A percentile compares a stretch with the other conserved stretches of the same genome.
phyloP scores from a whole-genome alignment of 805 yeast species.

The Zygoascus flipseniorum region DNA sequence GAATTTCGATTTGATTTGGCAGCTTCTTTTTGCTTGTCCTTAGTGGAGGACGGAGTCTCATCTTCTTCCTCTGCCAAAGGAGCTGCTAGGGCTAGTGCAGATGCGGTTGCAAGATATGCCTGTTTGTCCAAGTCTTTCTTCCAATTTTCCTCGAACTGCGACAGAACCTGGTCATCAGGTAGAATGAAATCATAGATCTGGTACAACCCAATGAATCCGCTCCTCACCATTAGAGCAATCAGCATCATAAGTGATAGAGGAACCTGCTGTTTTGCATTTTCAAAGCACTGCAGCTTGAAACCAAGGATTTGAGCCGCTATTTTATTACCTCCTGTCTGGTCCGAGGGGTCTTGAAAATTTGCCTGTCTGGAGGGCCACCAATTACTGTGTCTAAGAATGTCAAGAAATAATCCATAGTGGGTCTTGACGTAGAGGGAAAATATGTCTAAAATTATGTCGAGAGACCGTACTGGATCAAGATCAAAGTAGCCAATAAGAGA shows the following conservation, averaged over 20 bases:
- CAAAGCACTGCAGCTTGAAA: conserved; percentile 30
- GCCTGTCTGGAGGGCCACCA: conserved; percentile 59
- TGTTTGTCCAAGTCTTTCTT: conserved; percentile 44
- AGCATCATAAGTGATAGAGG: conserved; percentile 39
- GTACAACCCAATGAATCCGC: conserved; percentile 57
- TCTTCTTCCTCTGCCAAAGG: conserved; percentile 67
- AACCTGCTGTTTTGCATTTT: conserved; percentile 2
- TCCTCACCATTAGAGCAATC: conserved; percentile 52
- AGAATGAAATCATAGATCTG: conserved; percentile 47
- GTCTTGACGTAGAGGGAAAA: conserved; percentile 37
- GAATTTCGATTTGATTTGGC: neutral
- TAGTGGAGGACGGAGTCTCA: conserved; percentile 23
- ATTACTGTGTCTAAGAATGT: conserved; percentile 42
- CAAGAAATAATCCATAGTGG: conserved; percentile 40
- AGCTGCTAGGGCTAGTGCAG: conserved; percentile 82
- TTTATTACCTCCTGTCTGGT: conserved; percentile 46
- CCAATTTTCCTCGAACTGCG: conserved; percentile 35
- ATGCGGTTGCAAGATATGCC: conserved; percentile 54
- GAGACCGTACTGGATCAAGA: conserved; percentile 62
- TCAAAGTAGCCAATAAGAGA: conserved; percentile 64
- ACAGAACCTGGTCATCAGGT: conserved; percentile 45
- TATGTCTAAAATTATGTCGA: conserved; percentile 54
- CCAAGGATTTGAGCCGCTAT: conserved; percentile 49
- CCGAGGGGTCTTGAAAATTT: conserved; percentile 20
- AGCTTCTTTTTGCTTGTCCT: neutral